Base-by-base conservation (phyloP, 2,329 filamentous ascomycete genomes). In the Colletotrichum filicis region DNA sequence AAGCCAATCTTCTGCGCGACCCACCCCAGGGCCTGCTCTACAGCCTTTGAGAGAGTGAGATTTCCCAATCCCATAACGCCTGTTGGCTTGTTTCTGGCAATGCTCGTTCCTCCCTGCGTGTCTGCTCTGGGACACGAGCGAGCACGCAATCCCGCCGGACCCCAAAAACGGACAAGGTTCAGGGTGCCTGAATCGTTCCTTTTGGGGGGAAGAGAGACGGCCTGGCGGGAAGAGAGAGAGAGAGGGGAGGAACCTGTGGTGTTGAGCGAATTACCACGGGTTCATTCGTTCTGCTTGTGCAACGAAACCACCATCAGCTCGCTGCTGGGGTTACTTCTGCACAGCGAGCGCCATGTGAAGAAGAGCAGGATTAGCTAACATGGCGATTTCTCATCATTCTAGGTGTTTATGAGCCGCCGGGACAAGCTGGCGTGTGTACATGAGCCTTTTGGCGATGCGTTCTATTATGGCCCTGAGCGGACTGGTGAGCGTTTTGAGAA, bases 341-440 rank as follows among this genome's bases (percentile, higher is more conserved):
- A 49, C 24, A 26, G 8, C 22, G 9, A 28, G 42, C 19, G 42
- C 8, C 19, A 49, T 11, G 19, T 49, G 42, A 19, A 28, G 32
- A 19, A 5, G 19, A 26, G 19, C 56, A 52, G 30, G 56, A 32
- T 58, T 57, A 35, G 71, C 72, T 70, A 66, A 69, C 63, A 14
- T 46, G 26, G 53, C 28, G 42, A 37, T 35, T 42, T 42, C 19
- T 28, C n/a, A 14, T 14, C 46, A 24, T 6, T 67, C 53, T 77
- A 97, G 94, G 95, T 98, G 76, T 98, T 99, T 83, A 98, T 98
- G 96, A 98, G 95, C 78, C 93, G 95, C 77, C 90, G 90, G 77
- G 92, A 97, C 79, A 92, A 88, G 66, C 89, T 98, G 73, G 88
- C 92, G 78, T 97, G 94, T 81, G 88, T 97, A 78, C 97, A 98